Conservation (phyloP, 106 monocot genomes). For the Phalaenopsis aphrodite region DNA sequence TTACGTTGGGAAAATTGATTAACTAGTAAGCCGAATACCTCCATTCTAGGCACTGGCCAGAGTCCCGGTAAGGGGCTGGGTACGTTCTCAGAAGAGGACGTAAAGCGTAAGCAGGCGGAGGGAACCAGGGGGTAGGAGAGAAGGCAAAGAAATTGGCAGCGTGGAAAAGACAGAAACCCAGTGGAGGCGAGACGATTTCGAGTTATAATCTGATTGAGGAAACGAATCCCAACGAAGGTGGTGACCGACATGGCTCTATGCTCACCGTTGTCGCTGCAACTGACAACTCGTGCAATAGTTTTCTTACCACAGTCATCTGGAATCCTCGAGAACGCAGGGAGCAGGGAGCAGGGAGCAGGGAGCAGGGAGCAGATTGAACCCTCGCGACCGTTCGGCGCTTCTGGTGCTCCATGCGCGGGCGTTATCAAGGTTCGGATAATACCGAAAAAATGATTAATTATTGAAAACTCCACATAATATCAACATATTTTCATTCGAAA, state of each 20-base stretch:
- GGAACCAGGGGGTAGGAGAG: background rate
- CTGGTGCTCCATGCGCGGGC: no score
- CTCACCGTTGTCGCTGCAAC: background rate
- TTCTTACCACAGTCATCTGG: background rate
- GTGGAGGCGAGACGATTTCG: background rate
- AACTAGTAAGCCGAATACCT: constrained; percentile 2
- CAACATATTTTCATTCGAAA: no score
- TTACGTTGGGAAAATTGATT: background rate
- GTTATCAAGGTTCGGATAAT: no score
- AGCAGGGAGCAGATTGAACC: background rate
- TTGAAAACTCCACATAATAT: no score
- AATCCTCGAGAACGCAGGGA: background rate
- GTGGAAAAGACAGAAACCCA: background rate
- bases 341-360: background rate
- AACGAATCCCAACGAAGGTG: background rate
- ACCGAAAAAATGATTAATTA: no score
- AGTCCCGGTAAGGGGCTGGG: background rate
- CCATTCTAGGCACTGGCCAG: constrained; percentile 5
- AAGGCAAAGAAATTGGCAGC: background rate
- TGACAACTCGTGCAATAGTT: background rate
- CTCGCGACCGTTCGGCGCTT: background rate
- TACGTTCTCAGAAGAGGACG: background rate
- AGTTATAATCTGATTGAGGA: background rate
- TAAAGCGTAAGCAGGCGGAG: background rate
- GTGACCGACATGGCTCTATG: background rate